Evolutionary conservation across 768 basidiomycete genomes (phyloP), one percentile per base, ranked within the genome.

Genomic region (Auricularia sp.): DNA sequence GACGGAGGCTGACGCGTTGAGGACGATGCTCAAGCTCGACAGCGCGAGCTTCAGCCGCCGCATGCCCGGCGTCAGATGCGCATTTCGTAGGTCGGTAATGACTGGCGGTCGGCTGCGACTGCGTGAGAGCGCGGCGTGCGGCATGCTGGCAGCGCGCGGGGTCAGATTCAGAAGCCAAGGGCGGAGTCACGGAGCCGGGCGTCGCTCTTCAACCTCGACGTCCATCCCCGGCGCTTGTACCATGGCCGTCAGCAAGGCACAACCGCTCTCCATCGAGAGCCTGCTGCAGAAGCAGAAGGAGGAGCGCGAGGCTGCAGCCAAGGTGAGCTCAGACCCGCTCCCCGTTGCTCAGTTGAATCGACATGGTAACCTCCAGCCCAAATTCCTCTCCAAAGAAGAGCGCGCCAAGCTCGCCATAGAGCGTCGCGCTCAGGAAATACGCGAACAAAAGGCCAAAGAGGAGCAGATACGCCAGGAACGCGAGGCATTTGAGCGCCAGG

Each of bases 321-420:
- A 93, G 83, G 95, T 92, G 64, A 36, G 74, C 72, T n/a, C 43
- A 8, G 1, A 7, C 16, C 21, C 6, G 58, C 54, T 59, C 56
- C 58, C 59, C 21, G n/a, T 34, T n/a, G 23, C 36, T 16, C 47
- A 11, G 66, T 61, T 66, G 23, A 44, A 60, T 53, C 33, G 16
- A 47, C 39, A 33, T 29, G 23, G 56, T 67, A 34, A 67, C 67
- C 61, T 64, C 39, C 75, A 98, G 94, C 96, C 96, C 42, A 96
- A 86, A 75, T 98, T 98, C 78, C 80, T 98, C 14, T 85, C 91
- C 2, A 98, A 91, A 76, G 91, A 94, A 68, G 91, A 97, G 71
- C 85, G 96, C 61, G 92, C 91, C 18, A 85, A 85, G 71, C 76
- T 97, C 42, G 96, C 96, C 3, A 90, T 98, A 66, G 86, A 87